phyloP scores from a whole-genome alignment of 768 basidiomycete genomes.

The Boletus barrowsii region DNA sequence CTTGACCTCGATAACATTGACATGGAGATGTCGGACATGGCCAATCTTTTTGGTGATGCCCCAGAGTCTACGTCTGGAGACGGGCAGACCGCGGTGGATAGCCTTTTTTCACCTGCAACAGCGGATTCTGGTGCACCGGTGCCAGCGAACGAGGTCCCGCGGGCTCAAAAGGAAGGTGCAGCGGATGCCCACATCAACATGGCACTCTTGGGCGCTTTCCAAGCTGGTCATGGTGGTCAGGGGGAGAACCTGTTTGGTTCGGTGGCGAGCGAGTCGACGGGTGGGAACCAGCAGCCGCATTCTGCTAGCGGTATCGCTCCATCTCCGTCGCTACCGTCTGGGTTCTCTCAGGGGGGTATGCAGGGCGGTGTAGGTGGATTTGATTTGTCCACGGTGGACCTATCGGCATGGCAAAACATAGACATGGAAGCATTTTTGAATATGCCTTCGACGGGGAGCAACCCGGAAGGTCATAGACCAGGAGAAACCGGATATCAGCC shows the following conservation, averaged over 20 bases:
- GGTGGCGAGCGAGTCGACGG: constrained; percentile 26
- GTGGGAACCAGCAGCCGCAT: constrained; percentile 11
- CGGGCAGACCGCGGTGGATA: constrained; percentile 38
- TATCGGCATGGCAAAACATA: constrained; percentile 44
- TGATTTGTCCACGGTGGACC: constrained; percentile 48
- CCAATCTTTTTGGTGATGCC: constrained; percentile 55
- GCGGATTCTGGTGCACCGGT: constrained; percentile 20
- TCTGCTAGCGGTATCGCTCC: constrained; percentile 29
- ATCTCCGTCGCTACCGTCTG: constrained; percentile 41
- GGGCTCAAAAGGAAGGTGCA: constrained; percentile 16
- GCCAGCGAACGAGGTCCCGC: constrained; percentile 15
- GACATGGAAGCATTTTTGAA: constrained; percentile 57
- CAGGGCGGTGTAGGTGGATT: constrained; percentile 35
- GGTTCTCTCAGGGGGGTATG: constrained; percentile 32
- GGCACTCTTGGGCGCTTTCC: constrained; percentile 38
- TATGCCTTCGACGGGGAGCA: constrained; percentile 34
- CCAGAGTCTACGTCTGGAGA: constrained; percentile 36
- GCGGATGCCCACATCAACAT: constrained; percentile 28
- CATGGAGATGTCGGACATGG: constrained; percentile 51
- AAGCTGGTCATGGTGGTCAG: constrained; percentile 15
- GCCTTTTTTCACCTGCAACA: constrained; percentile 50
- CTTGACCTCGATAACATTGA: constrained; percentile 70
- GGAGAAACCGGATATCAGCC: constrained; percentile 10
- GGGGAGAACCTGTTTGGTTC: constrained; percentile 22
- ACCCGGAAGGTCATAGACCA: constrained; percentile 24